A percentile compares a stretch with the other conserved stretches of the same genome.
Conservation (phyloP, 257 asterid genomes). For the Solanum sejunctum region DNA sequence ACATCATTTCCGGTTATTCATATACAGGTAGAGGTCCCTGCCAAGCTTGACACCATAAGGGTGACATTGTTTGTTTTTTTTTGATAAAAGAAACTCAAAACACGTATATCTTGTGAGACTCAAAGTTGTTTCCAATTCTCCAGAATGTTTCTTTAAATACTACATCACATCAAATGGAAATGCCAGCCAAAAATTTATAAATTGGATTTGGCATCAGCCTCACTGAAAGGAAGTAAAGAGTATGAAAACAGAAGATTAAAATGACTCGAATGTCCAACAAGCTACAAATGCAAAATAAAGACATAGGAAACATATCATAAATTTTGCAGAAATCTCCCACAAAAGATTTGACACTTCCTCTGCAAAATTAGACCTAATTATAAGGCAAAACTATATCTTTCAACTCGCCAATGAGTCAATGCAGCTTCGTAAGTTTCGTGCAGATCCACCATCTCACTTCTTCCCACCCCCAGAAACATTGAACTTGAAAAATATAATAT, state of each 20-base stretch:
- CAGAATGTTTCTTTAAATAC: neutral
- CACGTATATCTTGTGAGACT: neutral
- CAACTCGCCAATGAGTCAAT: conserved; percentile 4
- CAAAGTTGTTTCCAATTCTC: neutral
- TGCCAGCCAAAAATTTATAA: neutral
- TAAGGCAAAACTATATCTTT: neutral
- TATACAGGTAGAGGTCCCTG: neutral
- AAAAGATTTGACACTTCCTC: neutral
- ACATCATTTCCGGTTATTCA: neutral
- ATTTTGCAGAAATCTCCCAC: neutral
- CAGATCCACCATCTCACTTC: conserved; percentile 39
- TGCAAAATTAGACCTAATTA: neutral
- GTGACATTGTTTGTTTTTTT: neutral
- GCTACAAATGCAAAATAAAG: neutral
- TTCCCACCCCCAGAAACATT: conserved; percentile 95
- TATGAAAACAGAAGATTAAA: neutral
- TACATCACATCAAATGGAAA: neutral
- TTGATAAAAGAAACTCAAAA: neutral
- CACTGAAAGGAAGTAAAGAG: neutral
- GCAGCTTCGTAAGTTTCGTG: neutral
- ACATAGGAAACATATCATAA: neutral
- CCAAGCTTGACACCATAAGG: neutral
- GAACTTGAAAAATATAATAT: conserved; percentile 90
- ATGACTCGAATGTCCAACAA: neutral
- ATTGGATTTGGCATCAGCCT: neutral